Conservation (phyloP, 2,329 filamentous ascomycete species). For the Curvularia eragrostidis region DNA sequence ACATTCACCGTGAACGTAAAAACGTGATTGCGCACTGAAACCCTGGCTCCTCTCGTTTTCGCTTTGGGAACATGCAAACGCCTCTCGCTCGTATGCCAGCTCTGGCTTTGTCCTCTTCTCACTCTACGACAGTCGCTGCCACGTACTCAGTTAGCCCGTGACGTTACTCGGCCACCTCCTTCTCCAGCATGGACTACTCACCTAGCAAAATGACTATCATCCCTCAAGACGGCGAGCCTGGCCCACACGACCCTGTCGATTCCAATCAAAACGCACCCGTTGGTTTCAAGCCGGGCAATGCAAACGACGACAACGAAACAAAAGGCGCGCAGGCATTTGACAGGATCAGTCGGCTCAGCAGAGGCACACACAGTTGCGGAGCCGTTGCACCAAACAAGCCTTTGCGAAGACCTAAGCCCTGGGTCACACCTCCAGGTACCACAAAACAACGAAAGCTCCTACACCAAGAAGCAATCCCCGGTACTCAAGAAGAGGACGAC, state of each 20-base stretch:
- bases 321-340: slow-evolving; percentile 5
- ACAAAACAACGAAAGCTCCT: not conserved
- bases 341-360: not conserved
- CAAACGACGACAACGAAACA: slow-evolving; percentile 4
- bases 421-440: not conserved
- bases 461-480: not conserved
- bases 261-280: no score
- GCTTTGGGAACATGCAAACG: no score
- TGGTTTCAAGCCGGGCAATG: not conserved
- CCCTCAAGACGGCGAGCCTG: no score
- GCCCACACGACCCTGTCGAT: no score
- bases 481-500: slow-evolving; percentile 3
- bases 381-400: not conserved
- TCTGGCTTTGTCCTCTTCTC: not conserved
- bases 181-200: not conserved
- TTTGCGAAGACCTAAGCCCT: not conserved
- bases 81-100: not conserved
- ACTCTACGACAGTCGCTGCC: not conserved
- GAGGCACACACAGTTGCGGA: not conserved
- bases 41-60: not conserved
- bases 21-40: not conserved
- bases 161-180: not conserved
- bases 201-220: not conserved
- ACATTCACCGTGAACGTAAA: slow-evolving; percentile 6
- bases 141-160: not conserved